Base-by-base conservation (phyloP, 257 asterid genomes). In the Coffea eugenioides region DNA sequence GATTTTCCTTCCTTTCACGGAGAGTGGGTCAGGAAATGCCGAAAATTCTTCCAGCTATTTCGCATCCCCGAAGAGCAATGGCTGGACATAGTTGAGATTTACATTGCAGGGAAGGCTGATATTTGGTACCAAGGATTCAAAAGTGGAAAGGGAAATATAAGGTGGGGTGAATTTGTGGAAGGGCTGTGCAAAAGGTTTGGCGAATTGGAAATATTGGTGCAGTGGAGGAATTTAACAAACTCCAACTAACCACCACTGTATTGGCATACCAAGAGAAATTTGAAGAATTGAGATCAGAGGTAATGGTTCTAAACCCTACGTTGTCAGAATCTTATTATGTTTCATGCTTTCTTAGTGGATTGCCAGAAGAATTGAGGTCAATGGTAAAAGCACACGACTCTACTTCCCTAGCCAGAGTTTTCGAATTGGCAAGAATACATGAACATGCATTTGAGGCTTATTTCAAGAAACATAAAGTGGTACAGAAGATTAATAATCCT, bases 81-180 rank as follows among this genome's bases (percentile, higher is more conserved):
- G 11, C 0, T 59, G 27, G 27, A 59, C 5, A 1, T 59, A 11
- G 66, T 11, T 0, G 11, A 59, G 6, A 3, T 59, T 0, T 10
- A 59, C 23, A 0, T 59, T 8, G 66, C 20, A 8, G 11, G 31
- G 1, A 20, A 59, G 12, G 31, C 66, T 5, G 11, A 59, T 59
- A 6, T 5, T 9, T 59, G 66, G 66, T 59, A 18, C 10, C 66
- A 59, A 8, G 25, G 31, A 1, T 31, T 12, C 3, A 66, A 31
- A 4, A 0, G 0, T 0, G 71, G 21, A 31, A 31, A 13, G 4
- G 18, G 15, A 0, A 13, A 3, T 0, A 0, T 13, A 0, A 3
- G 1, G 0, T 27, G 71, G 71, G 8, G 1, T 0, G 2, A 13
- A 1, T 66, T 66, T 34, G 6, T 5, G 0, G 1, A 0, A 0